A percentile compares a stretch with the other conserved stretches of the same genome.
phyloP scores from a whole-genome alignment of 129 eudicot genomes.

The Centaurea solstitialis region DNA sequence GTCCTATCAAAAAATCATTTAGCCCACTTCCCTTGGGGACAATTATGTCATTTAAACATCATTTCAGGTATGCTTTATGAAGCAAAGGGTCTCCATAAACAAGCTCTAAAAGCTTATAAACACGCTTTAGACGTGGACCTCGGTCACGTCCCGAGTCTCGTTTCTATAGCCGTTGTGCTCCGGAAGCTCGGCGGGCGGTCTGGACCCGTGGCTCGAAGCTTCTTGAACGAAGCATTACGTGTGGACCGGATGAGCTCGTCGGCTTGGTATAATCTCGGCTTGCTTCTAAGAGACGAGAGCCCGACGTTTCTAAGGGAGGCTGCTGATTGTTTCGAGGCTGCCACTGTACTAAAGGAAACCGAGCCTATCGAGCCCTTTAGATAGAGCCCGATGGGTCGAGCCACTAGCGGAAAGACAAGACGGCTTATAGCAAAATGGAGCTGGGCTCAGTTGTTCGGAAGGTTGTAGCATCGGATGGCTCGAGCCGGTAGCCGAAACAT shows the following conservation, averaged over 20 bases:
- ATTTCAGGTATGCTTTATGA: slow-evolving; percentile 70
- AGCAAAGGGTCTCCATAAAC: slow-evolving; percentile 65
- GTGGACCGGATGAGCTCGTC: slow-evolving; percentile 60
- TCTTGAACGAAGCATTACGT: slow-evolving; percentile 67
- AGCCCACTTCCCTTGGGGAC: background rate
- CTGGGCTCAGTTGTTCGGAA: background rate
- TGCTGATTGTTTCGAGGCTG: slow-evolving; percentile 85
- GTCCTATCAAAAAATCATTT: no score
- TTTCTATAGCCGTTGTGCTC: slow-evolving; percentile 67
- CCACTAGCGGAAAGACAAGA: background rate
- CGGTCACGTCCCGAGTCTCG: slow-evolving; percentile 60
- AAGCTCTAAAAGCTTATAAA: slow-evolving; percentile 59
- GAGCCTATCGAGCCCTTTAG: slow-evolving; percentile 88
- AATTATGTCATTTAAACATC: background rate
- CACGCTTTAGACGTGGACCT: slow-evolving; percentile 69
- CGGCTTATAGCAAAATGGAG: background rate
- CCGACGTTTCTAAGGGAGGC: slow-evolving; percentile 46
- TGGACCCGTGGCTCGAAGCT: slow-evolving; percentile 50
- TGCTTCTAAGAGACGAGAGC: slow-evolving; percentile 55
- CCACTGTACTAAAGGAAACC: slow-evolving; percentile 63
- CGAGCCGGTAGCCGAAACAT: background rate
- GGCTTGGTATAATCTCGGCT: slow-evolving; percentile 85
- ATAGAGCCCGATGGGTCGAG: slow-evolving; percentile 23
- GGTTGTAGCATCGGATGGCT: background rate
- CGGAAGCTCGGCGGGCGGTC: slow-evolving; percentile 47